Evolutionary conservation across 169 alveolate genomes (phyloP).

Genomic region (Plasmodium gonderi): DNA sequence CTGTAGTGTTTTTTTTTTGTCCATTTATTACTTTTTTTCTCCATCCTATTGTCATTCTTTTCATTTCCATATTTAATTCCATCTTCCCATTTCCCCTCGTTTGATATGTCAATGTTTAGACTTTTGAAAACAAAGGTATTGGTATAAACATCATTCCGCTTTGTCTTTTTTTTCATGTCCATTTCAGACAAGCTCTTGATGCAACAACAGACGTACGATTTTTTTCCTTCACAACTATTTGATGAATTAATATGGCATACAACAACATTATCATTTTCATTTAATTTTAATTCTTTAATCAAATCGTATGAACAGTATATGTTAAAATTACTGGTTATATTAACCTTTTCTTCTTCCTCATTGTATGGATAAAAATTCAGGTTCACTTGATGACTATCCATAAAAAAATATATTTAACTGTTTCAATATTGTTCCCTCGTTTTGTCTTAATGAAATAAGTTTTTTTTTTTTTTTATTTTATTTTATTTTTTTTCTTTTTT

Average conservation of each 20-base stretch:
- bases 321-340: slow-evolving; percentile 50
- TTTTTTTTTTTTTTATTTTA: no score
- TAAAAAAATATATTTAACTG: neutral
- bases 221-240: neutral
- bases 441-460: neutral
- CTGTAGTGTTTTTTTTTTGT: neutral
- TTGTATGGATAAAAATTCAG: slow-evolving; percentile 36
- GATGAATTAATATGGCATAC: slow-evolving; percentile 12
- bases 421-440: neutral
- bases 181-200: slow-evolving; percentile 10
- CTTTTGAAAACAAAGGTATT: slow-evolving; percentile 26
- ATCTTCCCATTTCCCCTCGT: neutral
- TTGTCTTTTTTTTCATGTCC: neutral
- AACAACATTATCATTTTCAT: slow-evolving; percentile 45
- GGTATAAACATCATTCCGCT: slow-evolving; percentile 30
- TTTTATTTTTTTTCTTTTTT: neutral
- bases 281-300: slow-evolving; percentile 9
- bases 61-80: neutral
- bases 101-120: slow-evolving; percentile 14
- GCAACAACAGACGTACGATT: slow-evolving; percentile 37
- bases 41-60: neutral
- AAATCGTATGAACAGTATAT: slow-evolving; percentile 45
- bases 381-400: slow-evolving; percentile 11
- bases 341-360: slow-evolving; percentile 44
- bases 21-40: neutral